Percentiles rank a stretch among this genome's conserved stretches.
Evolutionary conservation across 352 stramenopile genomes (phyloP).

Genomic region (Phytopythium ostracodes): DNA sequence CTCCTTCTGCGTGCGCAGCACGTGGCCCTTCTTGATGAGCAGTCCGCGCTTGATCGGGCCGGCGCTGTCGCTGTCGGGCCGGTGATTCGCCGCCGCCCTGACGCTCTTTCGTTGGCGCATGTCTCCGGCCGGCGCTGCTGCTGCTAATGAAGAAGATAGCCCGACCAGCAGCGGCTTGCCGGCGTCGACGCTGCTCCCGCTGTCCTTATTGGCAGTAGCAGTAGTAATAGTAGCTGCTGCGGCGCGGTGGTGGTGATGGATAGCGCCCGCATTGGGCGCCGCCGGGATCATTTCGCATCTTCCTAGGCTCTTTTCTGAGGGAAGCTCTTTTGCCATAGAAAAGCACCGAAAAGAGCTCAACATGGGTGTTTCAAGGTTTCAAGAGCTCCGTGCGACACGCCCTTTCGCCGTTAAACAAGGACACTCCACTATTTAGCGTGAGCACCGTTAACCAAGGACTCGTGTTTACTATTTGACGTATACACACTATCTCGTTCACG

Average conservation of each 20-base stretch:
- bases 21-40: conserved; percentile 48
- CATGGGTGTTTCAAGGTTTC: neutral
- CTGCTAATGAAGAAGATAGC: too few species aligned
- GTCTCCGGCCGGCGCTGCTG: neutral
- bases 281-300: conserved; percentile 8
- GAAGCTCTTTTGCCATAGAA: neutral
- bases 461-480: neutral
- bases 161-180: neutral
- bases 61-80: neutral
- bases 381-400: neutral
- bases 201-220: neutral
- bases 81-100: neutral
- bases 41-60: conserved; percentile 24
- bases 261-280: conserved; percentile 2
- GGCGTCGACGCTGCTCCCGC: neutral
- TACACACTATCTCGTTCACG: neutral
- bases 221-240: too few species aligned
- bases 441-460: too few species aligned
- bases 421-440: neutral
- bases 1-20: conserved; percentile 55
- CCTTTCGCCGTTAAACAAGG: neutral
- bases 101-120: conserved; percentile 1
- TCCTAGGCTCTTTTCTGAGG: neutral
- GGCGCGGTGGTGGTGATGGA: neutral
- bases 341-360: neutral